These are phyloP conservation scores for Neonothopanus nambi DNA, from an alignment of 1,284 basidiomycete genomes.

Conservation along the genomic window DNA sequence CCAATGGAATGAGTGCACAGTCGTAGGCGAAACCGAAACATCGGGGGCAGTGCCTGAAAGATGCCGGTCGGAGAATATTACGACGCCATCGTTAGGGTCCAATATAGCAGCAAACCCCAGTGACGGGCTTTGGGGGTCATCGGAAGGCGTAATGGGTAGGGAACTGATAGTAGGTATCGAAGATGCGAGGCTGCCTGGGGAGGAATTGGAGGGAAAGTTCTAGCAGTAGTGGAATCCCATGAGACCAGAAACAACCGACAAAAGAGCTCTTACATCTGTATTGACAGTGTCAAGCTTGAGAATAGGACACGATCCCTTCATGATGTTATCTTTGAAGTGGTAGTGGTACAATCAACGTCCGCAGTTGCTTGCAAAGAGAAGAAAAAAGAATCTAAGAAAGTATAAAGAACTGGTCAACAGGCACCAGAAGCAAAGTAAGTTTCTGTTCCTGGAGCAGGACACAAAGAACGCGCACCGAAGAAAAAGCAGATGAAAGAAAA, in stretches of 20 bases:
- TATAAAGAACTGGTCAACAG: background rate
- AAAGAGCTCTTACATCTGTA: background rate
- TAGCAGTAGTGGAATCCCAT: background rate
- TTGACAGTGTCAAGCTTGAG: slow-evolving; percentile 5
- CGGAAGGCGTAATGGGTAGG: slow-evolving; percentile 3
- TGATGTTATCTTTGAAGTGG: background rate
- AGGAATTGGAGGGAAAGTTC: background rate
- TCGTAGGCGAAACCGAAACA: background rate
- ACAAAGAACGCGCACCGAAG: background rate
- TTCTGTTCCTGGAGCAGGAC: too few relatives aligned
- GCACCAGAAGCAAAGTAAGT: too few relatives aligned
- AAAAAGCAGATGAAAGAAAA: background rate
- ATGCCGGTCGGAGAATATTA: background rate
- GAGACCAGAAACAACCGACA: background rate
- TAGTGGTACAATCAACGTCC: too few relatives aligned
- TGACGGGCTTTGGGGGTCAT: background rate
- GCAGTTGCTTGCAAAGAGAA: background rate
- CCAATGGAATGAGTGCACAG: background rate
- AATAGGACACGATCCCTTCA: slow-evolving; percentile 1
- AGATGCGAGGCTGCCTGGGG: slow-evolving; percentile 5
- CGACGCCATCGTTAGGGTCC: background rate
- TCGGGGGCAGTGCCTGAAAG: background rate
- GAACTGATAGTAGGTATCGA: slow-evolving; percentile 14
- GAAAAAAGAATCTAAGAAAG: background rate
- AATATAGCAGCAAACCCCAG: background rate